These are phyloP conservation scores for Fusarium neocosmosporiellum DNA, from an alignment of 2,329 filamentous ascomycete species.

Conservation along the genomic window DNA sequence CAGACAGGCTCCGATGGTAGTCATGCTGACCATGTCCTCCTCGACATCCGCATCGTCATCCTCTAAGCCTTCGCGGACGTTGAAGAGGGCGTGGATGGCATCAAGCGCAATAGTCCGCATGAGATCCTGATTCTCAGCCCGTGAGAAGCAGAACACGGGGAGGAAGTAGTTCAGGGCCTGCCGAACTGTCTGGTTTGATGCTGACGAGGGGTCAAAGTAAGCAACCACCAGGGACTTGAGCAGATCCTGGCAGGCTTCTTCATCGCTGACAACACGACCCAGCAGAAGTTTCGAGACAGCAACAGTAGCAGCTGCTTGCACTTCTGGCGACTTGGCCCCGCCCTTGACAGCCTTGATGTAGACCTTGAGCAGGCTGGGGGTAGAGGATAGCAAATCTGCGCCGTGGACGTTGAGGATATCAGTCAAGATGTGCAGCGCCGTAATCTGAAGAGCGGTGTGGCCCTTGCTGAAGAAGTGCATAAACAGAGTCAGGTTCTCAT, in stretches of 20 bases:
- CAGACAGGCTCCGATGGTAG: constrained; percentile 82
- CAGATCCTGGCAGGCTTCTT: constrained; percentile 75
- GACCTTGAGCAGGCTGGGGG: constrained; percentile 82
- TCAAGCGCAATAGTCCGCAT: constrained; percentile 81
- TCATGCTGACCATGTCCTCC: constrained; percentile 82
- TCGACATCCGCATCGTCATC: constrained; percentile 81
- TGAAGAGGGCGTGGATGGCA: constrained; percentile 79
- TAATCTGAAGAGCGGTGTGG: constrained; percentile 88
- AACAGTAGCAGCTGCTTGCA: constrained; percentile 84
- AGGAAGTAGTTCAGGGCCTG: constrained; percentile 94
- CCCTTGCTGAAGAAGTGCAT: constrained; percentile 97
- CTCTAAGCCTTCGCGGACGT: constrained; percentile 76
- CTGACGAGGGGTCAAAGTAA: constrained; percentile 89
- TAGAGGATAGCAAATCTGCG: constrained; percentile 75
- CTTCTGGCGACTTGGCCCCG: constrained; percentile 73
- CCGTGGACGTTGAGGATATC: constrained; percentile 94
- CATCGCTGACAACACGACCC: constrained; percentile 79
- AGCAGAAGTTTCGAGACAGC: constrained; percentile 89
- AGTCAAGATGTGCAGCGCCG: constrained; percentile 89
- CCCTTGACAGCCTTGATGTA: constrained; percentile 85
- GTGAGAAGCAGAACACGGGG: constrained; percentile 91
- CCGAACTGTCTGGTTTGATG: constrained; percentile 81
- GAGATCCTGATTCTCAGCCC: constrained; percentile 82
- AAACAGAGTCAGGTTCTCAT: constrained; percentile 92
- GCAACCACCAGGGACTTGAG: constrained; percentile 85